Percentiles rank a stretch among this genome's conserved stretches.
These are phyloP conservation scores for Fusarium domesticum DNA, from an alignment of 2,329 filamentous ascomycete species.

Conservation along the genomic window DNA sequence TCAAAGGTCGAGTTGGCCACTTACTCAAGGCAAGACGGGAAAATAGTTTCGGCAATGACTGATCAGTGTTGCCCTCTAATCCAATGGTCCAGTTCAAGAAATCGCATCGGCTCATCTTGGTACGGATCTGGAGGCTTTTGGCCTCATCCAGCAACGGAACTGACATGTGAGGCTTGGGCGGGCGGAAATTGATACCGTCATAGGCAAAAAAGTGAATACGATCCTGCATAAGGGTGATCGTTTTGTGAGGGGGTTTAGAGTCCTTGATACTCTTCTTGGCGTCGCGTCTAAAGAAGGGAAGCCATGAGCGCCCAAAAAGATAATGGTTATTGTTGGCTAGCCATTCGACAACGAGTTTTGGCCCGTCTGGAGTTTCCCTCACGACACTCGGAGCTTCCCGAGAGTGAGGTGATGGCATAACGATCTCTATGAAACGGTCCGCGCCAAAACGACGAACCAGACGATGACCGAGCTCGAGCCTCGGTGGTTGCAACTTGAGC, in stretches of 20 bases:
- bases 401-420: slow-evolving; percentile 44
- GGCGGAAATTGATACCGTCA: slow-evolving; percentile 44
- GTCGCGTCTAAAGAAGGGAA: slow-evolving; percentile 44
- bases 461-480: slow-evolving; percentile 49
- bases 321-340: slow-evolving; percentile 34
- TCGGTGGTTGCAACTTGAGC: slow-evolving; percentile 47
- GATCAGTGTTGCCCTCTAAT: slow-evolving; percentile 41
- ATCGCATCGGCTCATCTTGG: slow-evolving; percentile 36
- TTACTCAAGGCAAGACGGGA: slow-evolving; percentile 55
- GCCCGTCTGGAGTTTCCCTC: slow-evolving; percentile 32
- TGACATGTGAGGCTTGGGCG: neutral
- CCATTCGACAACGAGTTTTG: slow-evolving; percentile 33
- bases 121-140: slow-evolving; percentile 20
- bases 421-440: slow-evolving; percentile 57
- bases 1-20: neutral
- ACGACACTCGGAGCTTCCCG: slow-evolving; percentile 28
- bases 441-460: slow-evolving; percentile 54
- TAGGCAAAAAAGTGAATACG: slow-evolving; percentile 55
- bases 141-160: slow-evolving; percentile 28
- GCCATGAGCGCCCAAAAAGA: slow-evolving; percentile 48
- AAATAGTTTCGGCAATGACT: slow-evolving; percentile 56
- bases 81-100: slow-evolving; percentile 55
- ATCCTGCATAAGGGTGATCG: slow-evolving; percentile 32
- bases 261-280: slow-evolving; percentile 40
- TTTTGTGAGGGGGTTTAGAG: slow-evolving; percentile 19